Evolutionary conservation across 805 yeast species (phyloP).

Genomic region (Schwanniomyces vanrijiae): DNA sequence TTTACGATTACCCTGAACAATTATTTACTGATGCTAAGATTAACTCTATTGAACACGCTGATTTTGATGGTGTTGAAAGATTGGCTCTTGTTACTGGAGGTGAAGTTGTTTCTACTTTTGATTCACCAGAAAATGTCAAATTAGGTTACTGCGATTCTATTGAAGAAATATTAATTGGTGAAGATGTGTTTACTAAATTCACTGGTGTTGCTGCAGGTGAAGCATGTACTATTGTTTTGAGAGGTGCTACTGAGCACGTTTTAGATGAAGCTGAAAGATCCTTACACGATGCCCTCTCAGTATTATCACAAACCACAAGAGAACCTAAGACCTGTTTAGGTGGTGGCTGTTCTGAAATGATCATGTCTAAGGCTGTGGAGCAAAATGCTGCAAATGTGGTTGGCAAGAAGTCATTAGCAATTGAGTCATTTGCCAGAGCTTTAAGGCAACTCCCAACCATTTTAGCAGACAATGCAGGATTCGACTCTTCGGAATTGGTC

Average conservation of each 20-base stretch:
- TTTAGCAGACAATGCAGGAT: conserved; percentile 96
- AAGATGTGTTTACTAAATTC: conserved; percentile 84
- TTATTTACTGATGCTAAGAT: conserved; percentile 83
- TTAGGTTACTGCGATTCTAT: conserved; percentile 86
- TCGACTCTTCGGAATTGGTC: conserved; percentile 88
- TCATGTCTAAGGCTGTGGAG: conserved; percentile 96
- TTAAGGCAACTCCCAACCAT: conserved; percentile 93
- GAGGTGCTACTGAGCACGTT: conserved; percentile 55
- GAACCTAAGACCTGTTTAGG: conserved; percentile 92
- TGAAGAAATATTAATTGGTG: conserved; percentile 93
- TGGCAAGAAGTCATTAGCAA: conserved; percentile 91
- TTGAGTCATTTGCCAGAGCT: conserved; percentile 92
- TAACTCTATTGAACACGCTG: conserved; percentile 96
- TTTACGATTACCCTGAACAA: conserved; percentile 98
- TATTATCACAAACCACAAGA: conserved; percentile 88
- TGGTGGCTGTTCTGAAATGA: conserved; percentile 87
- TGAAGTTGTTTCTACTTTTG: conserved; percentile 96
- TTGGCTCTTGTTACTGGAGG: conserved; percentile 97
- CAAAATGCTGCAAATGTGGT: conserved; percentile 86
- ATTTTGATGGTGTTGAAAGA: conserved; percentile 96
- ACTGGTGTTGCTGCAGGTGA: conserved; percentile 95
- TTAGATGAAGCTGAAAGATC: conserved; percentile 50
- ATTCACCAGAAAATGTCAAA: conserved; percentile 81
- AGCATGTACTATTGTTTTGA: conserved; percentile 91
- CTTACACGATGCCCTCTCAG: conserved; percentile 93